phyloP scores from a whole-genome alignment of 176 grass and related monocot genomes.

The Areca catechu region DNA sequence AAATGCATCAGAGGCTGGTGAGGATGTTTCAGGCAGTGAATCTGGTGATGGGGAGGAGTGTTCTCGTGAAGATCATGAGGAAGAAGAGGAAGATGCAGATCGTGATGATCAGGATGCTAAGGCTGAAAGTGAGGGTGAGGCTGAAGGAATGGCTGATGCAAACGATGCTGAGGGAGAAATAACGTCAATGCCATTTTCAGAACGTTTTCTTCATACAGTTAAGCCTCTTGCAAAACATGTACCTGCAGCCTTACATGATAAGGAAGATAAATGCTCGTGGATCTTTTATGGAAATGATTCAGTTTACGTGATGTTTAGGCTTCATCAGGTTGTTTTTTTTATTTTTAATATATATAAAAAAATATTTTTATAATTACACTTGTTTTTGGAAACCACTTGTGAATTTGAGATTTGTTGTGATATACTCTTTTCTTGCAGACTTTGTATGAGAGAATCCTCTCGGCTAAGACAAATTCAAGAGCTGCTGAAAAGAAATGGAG shows the following conservation, averaged over 20 bases:
- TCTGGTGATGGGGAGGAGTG: slow-evolving; percentile 31
- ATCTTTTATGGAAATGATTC: slow-evolving; percentile 67
- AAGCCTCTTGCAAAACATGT: slow-evolving; percentile 50
- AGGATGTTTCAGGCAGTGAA: slow-evolving; percentile 21
- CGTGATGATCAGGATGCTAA: slow-evolving; percentile 36
- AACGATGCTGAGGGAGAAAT: slow-evolving; percentile 32
- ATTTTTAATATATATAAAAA: no score
- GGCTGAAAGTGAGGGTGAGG: slow-evolving; percentile 53
- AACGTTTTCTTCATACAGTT: slow-evolving; percentile 17
- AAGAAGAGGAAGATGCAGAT: slow-evolving; percentile 45
- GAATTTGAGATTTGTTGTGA: no score
- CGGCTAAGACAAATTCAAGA: slow-evolving; percentile 54
- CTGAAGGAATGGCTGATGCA: slow-evolving; percentile 22
- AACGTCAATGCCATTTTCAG: slow-evolving; percentile 29
- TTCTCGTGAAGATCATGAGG: slow-evolving; percentile 44
- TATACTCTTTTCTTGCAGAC: slow-evolving; percentile 30
- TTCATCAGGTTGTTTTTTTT: slow-evolving; percentile 42
- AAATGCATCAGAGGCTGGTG: slow-evolving; percentile 18
- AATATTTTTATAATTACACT: no score
- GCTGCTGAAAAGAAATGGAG: slow-evolving; percentile 53
- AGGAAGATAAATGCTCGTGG: slow-evolving; percentile 18
- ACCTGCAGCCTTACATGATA: slow-evolving; percentile 23
- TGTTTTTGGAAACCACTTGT: no score
- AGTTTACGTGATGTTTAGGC: slow-evolving; percentile 59
- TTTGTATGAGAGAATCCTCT: slow-evolving; percentile 61